Evolutionary conservation across 140 eudicot genomes (phyloP).

Genomic region (Stevia rebaudiana): DNA sequence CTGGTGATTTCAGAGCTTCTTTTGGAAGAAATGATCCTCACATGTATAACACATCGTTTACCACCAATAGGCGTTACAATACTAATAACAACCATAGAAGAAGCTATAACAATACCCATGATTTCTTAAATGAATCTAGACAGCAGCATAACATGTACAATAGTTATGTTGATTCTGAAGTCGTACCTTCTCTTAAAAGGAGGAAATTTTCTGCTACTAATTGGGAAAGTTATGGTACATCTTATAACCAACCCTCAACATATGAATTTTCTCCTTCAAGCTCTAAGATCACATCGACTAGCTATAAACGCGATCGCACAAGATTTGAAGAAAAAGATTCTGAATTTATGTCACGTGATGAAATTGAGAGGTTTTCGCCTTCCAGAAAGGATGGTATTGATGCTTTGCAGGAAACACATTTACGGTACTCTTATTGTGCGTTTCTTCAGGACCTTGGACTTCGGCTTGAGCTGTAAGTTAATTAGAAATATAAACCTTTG

Average conservation of each 20-base stretch:
- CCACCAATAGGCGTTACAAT: conserved; percentile 25
- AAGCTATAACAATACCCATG: conserved; percentile 28
- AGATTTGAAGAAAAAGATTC: conserved; percentile 57
- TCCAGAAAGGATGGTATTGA: conserved; percentile 97
- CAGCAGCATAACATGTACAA: conserved; percentile 27
- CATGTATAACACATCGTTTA: conserved; percentile 9
- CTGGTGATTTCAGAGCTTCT: conserved; percentile 37
- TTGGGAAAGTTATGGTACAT: conserved; percentile 48
- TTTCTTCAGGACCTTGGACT: conserved; percentile 86
- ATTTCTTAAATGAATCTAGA: conserved; percentile 27
- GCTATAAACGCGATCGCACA: conserved; percentile 70
- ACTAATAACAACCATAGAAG: conserved; percentile 27
- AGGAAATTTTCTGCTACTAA: conserved; percentile 58
- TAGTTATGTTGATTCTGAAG: conserved; percentile 35
- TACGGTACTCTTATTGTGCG: conserved; percentile 90
- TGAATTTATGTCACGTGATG: conserved; percentile 73
- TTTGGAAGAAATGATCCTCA: conserved; percentile 38
- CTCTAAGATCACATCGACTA: conserved; percentile 30
- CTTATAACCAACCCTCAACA: conserved; percentile 30
- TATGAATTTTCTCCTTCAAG: conserved; percentile 26
- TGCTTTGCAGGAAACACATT: conserved; percentile 64
- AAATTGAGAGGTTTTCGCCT: conserved; percentile 88
- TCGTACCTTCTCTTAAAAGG: conserved; percentile 45
- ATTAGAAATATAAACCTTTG: conserved; percentile 7
- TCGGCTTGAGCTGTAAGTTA: conserved; percentile 79